phyloP scores from a whole-genome alignment of 257 asterid genomes.

The Solanum lignicaule region DNA sequence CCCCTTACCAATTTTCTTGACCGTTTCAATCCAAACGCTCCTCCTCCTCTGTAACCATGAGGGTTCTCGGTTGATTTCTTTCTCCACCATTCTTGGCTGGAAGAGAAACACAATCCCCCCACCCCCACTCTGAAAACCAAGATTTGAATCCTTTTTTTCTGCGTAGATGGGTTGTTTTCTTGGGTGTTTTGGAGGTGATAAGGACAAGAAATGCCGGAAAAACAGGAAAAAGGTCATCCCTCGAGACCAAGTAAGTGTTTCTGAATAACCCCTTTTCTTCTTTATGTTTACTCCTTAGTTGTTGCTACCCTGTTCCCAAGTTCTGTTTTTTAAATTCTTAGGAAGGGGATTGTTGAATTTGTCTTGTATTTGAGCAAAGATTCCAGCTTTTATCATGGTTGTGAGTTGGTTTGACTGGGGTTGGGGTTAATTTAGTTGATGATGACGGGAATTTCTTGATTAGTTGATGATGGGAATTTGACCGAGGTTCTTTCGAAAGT shows the following conservation, averaged over 20 bases:
- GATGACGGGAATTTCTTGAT: not conserved
- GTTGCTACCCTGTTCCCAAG: not conserved
- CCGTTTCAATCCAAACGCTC: constrained; percentile 29
- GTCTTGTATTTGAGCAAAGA: not conserved
- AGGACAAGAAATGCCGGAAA: constrained; percentile 47
- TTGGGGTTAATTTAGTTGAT: not conserved
- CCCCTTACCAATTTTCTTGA: constrained; percentile 23
- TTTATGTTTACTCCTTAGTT: not conserved
- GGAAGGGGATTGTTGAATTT: not conserved
- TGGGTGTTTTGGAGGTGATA: constrained; percentile 73
- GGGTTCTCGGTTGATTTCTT: constrained; percentile 11
- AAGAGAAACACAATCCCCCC: not conserved
- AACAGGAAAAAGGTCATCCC: constrained; percentile 43
- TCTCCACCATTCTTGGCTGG: constrained; percentile 10
- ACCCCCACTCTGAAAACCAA: not conserved
- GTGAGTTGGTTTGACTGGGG: not conserved
- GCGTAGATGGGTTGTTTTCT: constrained; percentile 71
- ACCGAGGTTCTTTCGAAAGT: not conserved
- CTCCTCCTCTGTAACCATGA: not conserved
- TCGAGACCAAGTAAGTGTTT: constrained; percentile 37
- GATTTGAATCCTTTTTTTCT: not conserved
- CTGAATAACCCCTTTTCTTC: not conserved
- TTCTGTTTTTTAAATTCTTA: not conserved
- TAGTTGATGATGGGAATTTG: not conserved
- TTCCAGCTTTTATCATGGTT: not conserved